These are phyloP conservation scores for Botrytis medusae DNA, from an alignment of 2,329 filamentous ascomycete genomes.

Conservation along the genomic window DNA sequence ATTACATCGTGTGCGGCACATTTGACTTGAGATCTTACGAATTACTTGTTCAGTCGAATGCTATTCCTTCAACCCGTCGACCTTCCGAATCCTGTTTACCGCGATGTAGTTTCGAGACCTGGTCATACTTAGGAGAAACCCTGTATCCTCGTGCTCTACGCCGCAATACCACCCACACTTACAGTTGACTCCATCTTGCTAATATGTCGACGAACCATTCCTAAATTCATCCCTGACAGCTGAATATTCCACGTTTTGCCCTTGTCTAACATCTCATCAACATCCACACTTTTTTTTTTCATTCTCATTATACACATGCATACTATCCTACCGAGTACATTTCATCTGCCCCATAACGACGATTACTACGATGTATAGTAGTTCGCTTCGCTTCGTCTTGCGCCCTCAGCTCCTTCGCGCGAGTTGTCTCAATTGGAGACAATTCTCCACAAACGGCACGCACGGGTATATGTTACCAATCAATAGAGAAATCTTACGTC, in stretches of 20 bases:
- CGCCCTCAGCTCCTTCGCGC: constrained; percentile 4
- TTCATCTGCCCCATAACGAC: background rate
- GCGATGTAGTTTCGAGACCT: background rate
- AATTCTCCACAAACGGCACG: constrained; percentile 20
- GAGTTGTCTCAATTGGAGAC: constrained; percentile 1
- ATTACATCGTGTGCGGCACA: constrained; percentile 18
- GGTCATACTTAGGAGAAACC: background rate
- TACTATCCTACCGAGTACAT: background rate
- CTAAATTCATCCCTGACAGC: constrained; percentile 10
- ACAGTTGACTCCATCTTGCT: background rate
- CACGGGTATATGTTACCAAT: background rate
- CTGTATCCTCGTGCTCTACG: constrained; percentile 21
- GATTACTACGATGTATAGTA: background rate
- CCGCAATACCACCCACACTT: constrained; percentile 12
- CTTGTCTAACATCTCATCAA: constrained; percentile 1
- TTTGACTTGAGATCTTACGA: constrained; percentile 18
- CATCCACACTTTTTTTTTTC: background rate
- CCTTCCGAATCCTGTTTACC: constrained; percentile 5
- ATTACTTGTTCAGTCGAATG: background rate
- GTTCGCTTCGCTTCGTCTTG: constrained; percentile 3
- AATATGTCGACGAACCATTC: background rate
- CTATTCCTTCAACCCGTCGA: constrained; percentile 4
- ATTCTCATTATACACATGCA: background rate
- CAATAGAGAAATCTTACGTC: background rate
- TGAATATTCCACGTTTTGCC: constrained; percentile 16